Percentiles rank a stretch among this genome's conserved stretches.
Evolutionary conservation across 2,329 filamentous ascomycete species (phyloP).

Genomic region (Colletotrichum sp.): DNA sequence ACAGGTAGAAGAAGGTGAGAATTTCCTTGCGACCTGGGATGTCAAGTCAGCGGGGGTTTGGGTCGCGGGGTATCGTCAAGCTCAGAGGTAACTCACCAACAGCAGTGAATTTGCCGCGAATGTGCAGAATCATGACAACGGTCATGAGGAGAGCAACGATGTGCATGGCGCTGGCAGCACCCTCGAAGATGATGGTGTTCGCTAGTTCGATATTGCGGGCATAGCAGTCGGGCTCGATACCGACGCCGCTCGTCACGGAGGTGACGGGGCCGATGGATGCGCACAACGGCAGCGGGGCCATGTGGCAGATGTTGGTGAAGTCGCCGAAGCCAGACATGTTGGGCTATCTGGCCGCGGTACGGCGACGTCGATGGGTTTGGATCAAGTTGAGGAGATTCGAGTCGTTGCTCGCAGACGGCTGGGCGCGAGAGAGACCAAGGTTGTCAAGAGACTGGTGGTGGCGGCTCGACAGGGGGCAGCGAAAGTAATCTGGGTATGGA

Average conservation of each 20-base stretch:
- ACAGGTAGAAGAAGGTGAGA: conserved; percentile 95
- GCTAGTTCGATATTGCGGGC: conserved; percentile 93
- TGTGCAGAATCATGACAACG: conserved; percentile 95
- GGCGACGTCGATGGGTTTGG: background rate
- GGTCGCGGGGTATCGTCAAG: background rate
- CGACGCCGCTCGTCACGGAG: conserved; percentile 69
- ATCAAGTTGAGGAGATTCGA: background rate
- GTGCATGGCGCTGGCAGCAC: conserved; percentile 88
- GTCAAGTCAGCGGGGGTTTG: background rate
- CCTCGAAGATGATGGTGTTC: conserved; percentile 98
- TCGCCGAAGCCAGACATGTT: conserved; percentile 86
- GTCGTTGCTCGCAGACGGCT: background rate
- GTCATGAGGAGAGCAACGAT: conserved; percentile 92
- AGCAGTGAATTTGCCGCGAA: conserved; percentile 96
- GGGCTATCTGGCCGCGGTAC: conserved; percentile 18
- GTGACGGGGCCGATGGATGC: conserved; percentile 80
- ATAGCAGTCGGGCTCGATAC: conserved; percentile 91
- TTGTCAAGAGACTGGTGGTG: background rate
- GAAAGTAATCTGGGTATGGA: background rate
- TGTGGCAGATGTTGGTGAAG: conserved; percentile 85
- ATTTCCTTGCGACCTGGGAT: conserved; percentile 66
- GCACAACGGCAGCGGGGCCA: conserved; percentile 86
- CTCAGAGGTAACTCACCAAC: conserved; percentile 70
- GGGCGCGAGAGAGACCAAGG: background rate
- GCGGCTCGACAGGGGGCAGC: background rate